A percentile compares a stretch with the other conserved stretches of the same genome.
These are phyloP conservation scores for Colletotrichum camelliae DNA, from an alignment of 2,329 filamentous ascomycete species.

Conservation along the genomic window DNA sequence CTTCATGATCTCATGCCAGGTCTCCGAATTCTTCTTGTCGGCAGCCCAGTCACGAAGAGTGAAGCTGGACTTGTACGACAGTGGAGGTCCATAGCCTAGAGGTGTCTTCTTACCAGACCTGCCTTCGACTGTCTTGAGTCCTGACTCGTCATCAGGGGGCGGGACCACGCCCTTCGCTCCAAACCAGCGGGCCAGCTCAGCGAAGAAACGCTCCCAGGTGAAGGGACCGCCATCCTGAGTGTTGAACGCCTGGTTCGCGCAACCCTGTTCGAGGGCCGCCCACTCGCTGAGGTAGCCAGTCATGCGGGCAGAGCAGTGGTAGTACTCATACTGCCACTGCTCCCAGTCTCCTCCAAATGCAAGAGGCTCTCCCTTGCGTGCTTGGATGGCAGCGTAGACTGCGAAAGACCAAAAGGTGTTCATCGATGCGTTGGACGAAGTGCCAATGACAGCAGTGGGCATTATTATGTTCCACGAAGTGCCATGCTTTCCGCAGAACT, in stretches of 20 bases:
- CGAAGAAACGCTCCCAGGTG: background rate
- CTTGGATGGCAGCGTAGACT: background rate
- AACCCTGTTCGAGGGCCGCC: background rate
- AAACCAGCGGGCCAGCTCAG: background rate
- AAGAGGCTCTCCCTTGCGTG: background rate
- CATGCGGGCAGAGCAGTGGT: background rate
- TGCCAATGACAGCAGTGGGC: background rate
- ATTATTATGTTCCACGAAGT: background rate
- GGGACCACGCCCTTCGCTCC: background rate
- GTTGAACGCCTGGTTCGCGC: constrained; percentile 2
- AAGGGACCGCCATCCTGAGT: background rate
- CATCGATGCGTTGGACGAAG: background rate
- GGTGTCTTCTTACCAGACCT: background rate
- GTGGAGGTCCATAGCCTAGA: background rate
- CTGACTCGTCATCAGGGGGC: background rate
- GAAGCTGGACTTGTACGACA: background rate
- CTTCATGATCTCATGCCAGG: background rate
- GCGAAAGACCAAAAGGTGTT: background rate
- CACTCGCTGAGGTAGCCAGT: constrained; percentile 1
- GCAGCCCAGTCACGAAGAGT: background rate
- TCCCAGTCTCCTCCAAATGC: constrained; percentile 1
- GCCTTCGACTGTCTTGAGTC: background rate
- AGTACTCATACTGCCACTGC: background rate
- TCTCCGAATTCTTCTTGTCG: background rate
- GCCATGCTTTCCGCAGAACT: background rate